Evolutionary conservation across 345 rosid species (phyloP).

Genomic region (rapeseed (Brassica napus)): Da-Ae NC_063441.1:13580001-13580500

Average conservation of each 20-base stretch:
- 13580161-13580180: slow-evolving; percentile 66
- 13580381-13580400: slow-evolving; percentile 53
- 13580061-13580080: slow-evolving; percentile 78
- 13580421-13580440: neutral
- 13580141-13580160: slow-evolving; percentile 28
- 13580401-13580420: neutral
- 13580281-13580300: slow-evolving; percentile 43
- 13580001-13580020: slow-evolving; percentile 59
- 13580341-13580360: slow-evolving; percentile 49
- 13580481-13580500: slow-evolving; percentile 66
- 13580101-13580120: slow-evolving; percentile 57
- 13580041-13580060: slow-evolving; percentile 55
- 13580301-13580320: slow-evolving; percentile 65
- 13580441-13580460: neutral
- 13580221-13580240: slow-evolving; percentile 65
- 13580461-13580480: slow-evolving; percentile 53
- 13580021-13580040: slow-evolving; percentile 63
- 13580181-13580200: slow-evolving; percentile 81
- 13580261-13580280: slow-evolving; percentile 51
- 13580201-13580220: slow-evolving; percentile 83
- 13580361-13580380: slow-evolving; percentile 52
- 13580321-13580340: slow-evolving; percentile 53
- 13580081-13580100: slow-evolving; percentile 65
- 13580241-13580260: slow-evolving; percentile 68
- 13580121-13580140: slow-evolving; percentile 52